Evolutionary conservation across 2,329 filamentous ascomycete species (phyloP).

Genomic region (Lomentospora prolificans): DNA sequence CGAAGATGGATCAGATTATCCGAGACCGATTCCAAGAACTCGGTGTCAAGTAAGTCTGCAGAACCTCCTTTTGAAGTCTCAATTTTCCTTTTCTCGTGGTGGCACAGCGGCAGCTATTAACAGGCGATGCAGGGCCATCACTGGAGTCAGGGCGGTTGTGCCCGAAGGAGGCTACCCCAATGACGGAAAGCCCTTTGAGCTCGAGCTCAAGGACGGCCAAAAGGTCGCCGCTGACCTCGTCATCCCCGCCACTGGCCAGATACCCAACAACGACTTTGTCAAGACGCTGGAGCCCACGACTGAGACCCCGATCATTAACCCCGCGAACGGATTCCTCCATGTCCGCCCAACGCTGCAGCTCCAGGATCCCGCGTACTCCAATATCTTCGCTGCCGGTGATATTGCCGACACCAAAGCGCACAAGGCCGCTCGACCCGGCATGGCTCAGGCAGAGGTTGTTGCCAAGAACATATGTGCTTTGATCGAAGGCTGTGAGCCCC

Average conservation of each 20-base stretch:
- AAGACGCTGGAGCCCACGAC: slow-evolving; percentile 28
- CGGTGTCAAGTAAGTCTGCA: slow-evolving; percentile 36
- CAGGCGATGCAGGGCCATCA: slow-evolving; percentile 1
- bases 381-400: slow-evolving; percentile 55
- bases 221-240: slow-evolving; percentile 16
- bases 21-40: slow-evolving; percentile 32
- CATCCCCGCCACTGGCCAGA: slow-evolving; percentile 51
- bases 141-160: neutral
- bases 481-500: slow-evolving; percentile 27
- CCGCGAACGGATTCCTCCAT: slow-evolving; percentile 36
- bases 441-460: slow-evolving; percentile 44
- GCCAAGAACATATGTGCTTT: slow-evolving; percentile 43
- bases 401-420: slow-evolving; percentile 41
- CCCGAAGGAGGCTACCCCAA: neutral
- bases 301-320: slow-evolving; percentile 20
- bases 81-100: no score
- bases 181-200: neutral
- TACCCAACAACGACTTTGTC: slow-evolving; percentile 42
- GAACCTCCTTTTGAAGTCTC: no score
- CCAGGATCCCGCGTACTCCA: slow-evolving; percentile 30
- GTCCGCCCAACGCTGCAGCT: slow-evolving; percentile 50
- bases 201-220: neutral
- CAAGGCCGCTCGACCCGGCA: slow-evolving; percentile 42
- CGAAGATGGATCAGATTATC: slow-evolving; percentile 28
- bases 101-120: no score